phyloP scores from a whole-genome alignment of 2,329 filamentous ascomycete genomes.

The Tolypocladium inflatum region DNA sequence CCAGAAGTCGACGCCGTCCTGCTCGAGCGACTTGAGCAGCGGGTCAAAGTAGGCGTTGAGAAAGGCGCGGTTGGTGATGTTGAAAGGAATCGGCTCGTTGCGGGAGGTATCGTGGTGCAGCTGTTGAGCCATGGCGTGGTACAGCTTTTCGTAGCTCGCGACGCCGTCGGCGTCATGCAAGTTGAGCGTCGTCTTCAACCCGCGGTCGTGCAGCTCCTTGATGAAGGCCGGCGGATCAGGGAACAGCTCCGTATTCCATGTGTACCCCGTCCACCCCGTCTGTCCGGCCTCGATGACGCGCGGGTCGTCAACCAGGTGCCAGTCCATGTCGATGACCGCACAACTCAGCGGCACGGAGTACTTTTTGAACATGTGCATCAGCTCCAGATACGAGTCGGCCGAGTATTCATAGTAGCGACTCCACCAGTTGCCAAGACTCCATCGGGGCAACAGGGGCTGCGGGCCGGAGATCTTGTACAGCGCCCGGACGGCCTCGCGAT shows the following conservation, averaged over 20 bases:
- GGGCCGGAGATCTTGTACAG: constrained; percentile 46
- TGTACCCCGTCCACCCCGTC: constrained; percentile 26
- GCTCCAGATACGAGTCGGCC: constrained; percentile 41
- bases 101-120: constrained; percentile 39
- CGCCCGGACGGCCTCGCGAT: constrained; percentile 40
- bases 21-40: constrained; percentile 45
- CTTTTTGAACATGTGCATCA: constrained; percentile 46
- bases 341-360: constrained; percentile 47
- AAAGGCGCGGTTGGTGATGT: constrained; percentile 42
- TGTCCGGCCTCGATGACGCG: constrained; percentile 39
- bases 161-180: constrained; percentile 54
- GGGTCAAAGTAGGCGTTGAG: constrained; percentile 49
- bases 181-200: constrained; percentile 47
- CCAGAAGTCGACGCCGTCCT: constrained; percentile 52
- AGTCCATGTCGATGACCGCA: constrained; percentile 57
- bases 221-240: constrained; percentile 45
- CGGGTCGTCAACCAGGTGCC: constrained; percentile 45
- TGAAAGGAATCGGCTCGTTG: constrained; percentile 44
- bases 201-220: constrained; percentile 37
- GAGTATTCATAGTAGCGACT: constrained; percentile 51
- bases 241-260: constrained; percentile 27
- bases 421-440: constrained; percentile 57
- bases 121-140: constrained; percentile 41
- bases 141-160: constrained; percentile 45
- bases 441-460: constrained; percentile 46